A percentile compares a stretch with the other conserved stretches of the same genome.
Conservation (phyloP, 306 rosid genomes). For the Cotoneaster glaucophyllus region DNA sequence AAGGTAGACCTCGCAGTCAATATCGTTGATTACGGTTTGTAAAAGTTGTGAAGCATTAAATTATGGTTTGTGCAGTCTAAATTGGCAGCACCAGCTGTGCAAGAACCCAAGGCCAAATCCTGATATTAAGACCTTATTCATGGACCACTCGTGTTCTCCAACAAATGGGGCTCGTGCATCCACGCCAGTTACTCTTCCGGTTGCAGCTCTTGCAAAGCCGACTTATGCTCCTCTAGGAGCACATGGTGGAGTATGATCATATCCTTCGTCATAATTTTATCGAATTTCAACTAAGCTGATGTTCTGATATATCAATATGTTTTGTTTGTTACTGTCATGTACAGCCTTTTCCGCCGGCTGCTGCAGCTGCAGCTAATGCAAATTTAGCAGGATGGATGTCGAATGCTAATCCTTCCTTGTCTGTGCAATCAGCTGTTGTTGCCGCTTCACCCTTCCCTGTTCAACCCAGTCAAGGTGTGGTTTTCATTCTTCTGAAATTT, state of each 20-base stretch:
- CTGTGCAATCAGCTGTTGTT: constrained; percentile 25
- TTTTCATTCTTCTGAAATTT: constrained; percentile 14
- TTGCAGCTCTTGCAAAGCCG: constrained; percentile 22
- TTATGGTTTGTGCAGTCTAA: constrained; percentile 12
- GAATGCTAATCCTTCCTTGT: constrained; percentile 31
- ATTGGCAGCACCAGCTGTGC: constrained; percentile 27
- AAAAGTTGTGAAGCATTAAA: background rate
- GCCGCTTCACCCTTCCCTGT: constrained; percentile 33
- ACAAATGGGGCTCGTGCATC: constrained; percentile 20
- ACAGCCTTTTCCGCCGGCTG: constrained; percentile 40
- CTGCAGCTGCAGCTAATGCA: constrained; percentile 28
- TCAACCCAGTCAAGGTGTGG: constrained; percentile 41
- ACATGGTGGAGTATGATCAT: constrained; percentile 12
- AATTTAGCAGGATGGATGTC: constrained; percentile 39
- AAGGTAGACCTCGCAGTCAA: background rate
- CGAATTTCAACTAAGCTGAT: background rate
- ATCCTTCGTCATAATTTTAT: background rate
- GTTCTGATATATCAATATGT: background rate
- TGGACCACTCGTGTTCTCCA: constrained; percentile 17
- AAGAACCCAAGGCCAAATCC: constrained; percentile 23
- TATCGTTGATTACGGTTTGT: background rate
- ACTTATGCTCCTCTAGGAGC: constrained; percentile 23
- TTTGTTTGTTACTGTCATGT: constrained; percentile 4
- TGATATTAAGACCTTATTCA: constrained; percentile 24
- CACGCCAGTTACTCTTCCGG: constrained; percentile 19